Conservation (phyloP, 2,329 filamentous ascomycete genomes). For the Xenoacremonium recifei region DNA sequence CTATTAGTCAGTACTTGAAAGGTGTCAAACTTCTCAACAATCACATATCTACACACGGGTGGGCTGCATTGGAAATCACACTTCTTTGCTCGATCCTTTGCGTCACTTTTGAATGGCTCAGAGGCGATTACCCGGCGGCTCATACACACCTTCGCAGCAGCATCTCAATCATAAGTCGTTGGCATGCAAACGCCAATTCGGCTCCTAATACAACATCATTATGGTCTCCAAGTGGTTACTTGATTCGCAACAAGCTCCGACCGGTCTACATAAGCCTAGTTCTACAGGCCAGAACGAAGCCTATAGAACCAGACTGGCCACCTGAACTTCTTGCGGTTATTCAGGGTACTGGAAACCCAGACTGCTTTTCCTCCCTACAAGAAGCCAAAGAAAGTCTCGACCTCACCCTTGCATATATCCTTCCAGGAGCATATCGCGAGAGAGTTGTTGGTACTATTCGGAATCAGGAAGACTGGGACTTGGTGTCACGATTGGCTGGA, state of each 20-base stretch:
- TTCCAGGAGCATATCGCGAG: slow-evolving; percentile 7
- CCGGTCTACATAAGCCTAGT: slow-evolving; percentile 13
- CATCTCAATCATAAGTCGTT: slow-evolving; percentile 11
- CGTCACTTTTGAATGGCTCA: slow-evolving; percentile 18
- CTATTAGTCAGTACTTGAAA: slow-evolving; percentile 7
- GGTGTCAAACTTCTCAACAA: slow-evolving; percentile 12
- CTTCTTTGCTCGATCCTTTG: slow-evolving; percentile 16
- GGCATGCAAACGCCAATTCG: slow-evolving; percentile 2
- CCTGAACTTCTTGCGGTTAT: slow-evolving; percentile 1
- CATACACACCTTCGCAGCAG: slow-evolving; percentile 13
- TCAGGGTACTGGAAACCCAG: neutral
- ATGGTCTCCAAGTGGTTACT: slow-evolving; percentile 14
- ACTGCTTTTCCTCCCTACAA: slow-evolving; percentile 9
- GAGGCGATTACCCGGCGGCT: slow-evolving; percentile 13
- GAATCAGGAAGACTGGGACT: neutral
- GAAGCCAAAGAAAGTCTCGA: slow-evolving; percentile 12
- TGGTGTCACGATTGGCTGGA: slow-evolving; percentile 1
- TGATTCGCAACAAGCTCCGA: slow-evolving; percentile 10
- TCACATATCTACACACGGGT: slow-evolving; percentile 13
- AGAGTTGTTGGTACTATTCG: neutral
- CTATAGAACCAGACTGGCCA: neutral
- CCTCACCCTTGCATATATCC: slow-evolving; percentile 6
- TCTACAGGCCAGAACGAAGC: slow-evolving; percentile 12
- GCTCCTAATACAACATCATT: slow-evolving; percentile 7
- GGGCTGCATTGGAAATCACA: slow-evolving; percentile 14